Evolutionary conservation across 78 protist species (phyloP).

Genomic region (Dictyostelium firmibasis): DNA sequence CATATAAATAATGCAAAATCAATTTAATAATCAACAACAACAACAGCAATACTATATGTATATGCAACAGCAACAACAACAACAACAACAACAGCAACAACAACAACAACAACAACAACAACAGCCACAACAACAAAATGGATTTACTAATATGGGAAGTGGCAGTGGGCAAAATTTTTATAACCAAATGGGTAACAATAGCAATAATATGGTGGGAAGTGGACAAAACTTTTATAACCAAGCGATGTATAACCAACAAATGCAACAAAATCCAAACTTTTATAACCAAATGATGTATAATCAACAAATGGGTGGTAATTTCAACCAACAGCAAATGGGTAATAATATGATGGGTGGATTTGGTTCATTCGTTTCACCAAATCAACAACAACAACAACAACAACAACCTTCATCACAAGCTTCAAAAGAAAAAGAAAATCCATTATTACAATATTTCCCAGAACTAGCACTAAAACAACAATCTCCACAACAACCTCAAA

Average conservation of each 20-base stretch:
- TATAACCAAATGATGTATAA: not conserved
- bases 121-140: constrained; percentile 25
- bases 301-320: not conserved
- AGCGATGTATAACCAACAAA: constrained; percentile 6
- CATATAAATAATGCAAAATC: not conserved
- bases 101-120: constrained; percentile 8
- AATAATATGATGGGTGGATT: not conserved
- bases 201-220: not conserved
- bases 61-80: constrained; percentile 7
- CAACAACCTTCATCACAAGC: not conserved
- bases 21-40: constrained; percentile 1
- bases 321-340: not conserved
- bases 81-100: constrained; percentile 26
- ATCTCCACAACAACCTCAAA: not conserved
- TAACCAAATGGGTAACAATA: not conserved
- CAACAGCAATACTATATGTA: constrained; percentile 7
- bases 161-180: not conserved
- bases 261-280: not conserved
- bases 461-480: constrained; percentile 43
- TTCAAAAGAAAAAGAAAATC: constrained; percentile 27
- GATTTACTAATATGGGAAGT: not conserved
- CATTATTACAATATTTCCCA: constrained; percentile 51
- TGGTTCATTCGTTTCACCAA: not conserved
- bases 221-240: not conserved
- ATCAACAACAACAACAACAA: not conserved